phyloP scores from a whole-genome alignment of 805 yeast species.

The Cyberlindnera xishuangbannaensis region DNA sequence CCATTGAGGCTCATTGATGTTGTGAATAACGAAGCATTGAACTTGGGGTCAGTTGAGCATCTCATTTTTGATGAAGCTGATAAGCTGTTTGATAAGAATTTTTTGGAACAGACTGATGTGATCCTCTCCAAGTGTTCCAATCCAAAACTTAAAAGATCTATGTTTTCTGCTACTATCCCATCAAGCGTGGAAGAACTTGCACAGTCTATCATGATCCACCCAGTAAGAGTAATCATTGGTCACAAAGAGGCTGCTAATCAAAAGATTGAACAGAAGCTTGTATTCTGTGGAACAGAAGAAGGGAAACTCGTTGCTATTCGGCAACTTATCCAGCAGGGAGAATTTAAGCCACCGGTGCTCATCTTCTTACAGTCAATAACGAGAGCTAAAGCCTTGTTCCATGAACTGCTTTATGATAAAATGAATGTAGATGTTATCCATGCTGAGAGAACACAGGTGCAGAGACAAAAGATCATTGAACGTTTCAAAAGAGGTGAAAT shows the following conservation, averaged over 20 bases:
- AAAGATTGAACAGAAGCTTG: constrained; percentile 74
- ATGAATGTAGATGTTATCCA: constrained; percentile 93
- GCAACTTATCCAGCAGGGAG: constrained; percentile 78
- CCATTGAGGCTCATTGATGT: constrained; percentile 85
- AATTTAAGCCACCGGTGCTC: constrained; percentile 86
- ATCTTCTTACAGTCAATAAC: constrained; percentile 88
- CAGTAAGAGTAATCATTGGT: constrained; percentile 82
- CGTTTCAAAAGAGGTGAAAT: constrained; percentile 83
- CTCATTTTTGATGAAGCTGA: constrained; percentile 95
- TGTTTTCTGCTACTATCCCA: constrained; percentile 95
- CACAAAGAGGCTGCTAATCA: constrained; percentile 89
- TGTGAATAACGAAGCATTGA: constrained; percentile 54
- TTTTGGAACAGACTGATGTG: constrained; percentile 86
- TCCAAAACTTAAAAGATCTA: constrained; percentile 51
- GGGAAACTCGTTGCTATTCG: constrained; percentile 93
- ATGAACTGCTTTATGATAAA: constrained; percentile 87
- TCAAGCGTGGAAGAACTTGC: constrained; percentile 90
- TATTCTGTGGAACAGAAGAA: constrained; percentile 88
- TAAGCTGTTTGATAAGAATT: constrained; percentile 79
- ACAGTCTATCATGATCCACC: constrained; percentile 66
- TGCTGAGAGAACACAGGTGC: constrained; percentile 86
- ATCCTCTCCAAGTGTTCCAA: constrained; percentile 47
- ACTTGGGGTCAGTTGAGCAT: constrained; percentile 61
- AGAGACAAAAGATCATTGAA: constrained; percentile 79
- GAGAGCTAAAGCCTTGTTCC: constrained; percentile 92